Conservation (phyloP, 768 basidiomycete genomes). For the Boletus vinaceobasis region DNA sequence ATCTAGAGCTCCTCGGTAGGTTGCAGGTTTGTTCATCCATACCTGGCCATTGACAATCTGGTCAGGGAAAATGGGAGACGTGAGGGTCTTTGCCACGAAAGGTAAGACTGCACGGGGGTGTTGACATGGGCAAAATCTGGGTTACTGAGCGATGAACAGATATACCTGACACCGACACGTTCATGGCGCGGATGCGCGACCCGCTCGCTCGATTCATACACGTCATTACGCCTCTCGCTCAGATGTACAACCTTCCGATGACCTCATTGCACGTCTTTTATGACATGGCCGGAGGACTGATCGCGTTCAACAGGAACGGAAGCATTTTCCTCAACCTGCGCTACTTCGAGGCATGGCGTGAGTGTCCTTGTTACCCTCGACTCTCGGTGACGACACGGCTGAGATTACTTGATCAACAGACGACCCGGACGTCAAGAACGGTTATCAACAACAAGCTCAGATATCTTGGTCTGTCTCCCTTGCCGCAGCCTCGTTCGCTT, state of each 20-base stretch:
- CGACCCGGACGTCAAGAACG: conserved; percentile 59
- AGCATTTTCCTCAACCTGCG: conserved; percentile 87
- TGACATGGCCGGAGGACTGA: conserved; percentile 73
- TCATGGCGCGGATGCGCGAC: conserved; percentile 54
- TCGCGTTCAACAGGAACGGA: conserved; percentile 91
- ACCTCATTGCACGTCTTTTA: conserved; percentile 83
- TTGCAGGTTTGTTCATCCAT: background rate
- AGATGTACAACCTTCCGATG: conserved; percentile 71
- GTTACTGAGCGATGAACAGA: conserved; percentile 39
- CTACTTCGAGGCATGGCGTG: conserved; percentile 86
- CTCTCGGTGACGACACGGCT: background rate
- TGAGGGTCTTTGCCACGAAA: conserved; percentile 62
- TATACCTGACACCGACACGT: conserved; percentile 45
- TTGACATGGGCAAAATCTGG: background rate
- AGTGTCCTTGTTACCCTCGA: conserved; percentile 29
- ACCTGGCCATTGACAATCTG: conserved; percentile 2
- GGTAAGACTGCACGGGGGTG: conserved; percentile 37
- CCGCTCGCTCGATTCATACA: conserved; percentile 69
- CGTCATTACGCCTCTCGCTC: conserved; percentile 60
- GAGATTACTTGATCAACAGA: conserved; percentile 41
- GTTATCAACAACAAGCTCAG: conserved; percentile 57
- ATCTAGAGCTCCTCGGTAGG: conserved; percentile 62
- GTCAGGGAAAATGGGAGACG: conserved; percentile 55
- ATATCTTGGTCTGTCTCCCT: conserved; percentile 64
- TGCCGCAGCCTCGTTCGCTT: background rate